Evolutionary conservation across 2,329 filamentous ascomycete genomes (phyloP).

Genomic region (Alternaria sp.): DNA sequence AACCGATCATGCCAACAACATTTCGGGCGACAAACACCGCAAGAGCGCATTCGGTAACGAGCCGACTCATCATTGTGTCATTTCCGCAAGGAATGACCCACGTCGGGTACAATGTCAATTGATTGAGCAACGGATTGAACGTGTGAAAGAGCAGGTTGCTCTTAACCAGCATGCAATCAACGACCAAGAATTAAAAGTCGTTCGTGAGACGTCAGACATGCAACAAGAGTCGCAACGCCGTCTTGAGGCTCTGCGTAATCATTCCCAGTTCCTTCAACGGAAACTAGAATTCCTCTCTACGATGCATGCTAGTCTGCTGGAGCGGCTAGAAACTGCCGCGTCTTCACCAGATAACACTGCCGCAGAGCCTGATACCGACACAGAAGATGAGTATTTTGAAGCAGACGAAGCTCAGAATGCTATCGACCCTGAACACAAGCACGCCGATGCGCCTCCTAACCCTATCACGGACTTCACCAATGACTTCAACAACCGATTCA

Average conservation of each 20-base stretch:
- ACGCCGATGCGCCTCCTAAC: constrained; percentile 64
- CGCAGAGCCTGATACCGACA: constrained; percentile 51
- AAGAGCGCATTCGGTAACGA: constrained; percentile 93
- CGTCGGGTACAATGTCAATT: constrained; percentile 85
- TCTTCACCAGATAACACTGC: constrained; percentile 62
- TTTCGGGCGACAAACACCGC: constrained; percentile 78
- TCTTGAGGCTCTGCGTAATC: constrained; percentile 60
- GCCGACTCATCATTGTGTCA: constrained; percentile 91
- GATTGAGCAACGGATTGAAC: constrained; percentile 79
- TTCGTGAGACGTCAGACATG: constrained; percentile 62
- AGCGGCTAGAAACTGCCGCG: constrained; percentile 65
- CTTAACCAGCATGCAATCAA: constrained; percentile 75
- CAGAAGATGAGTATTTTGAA: constrained; percentile 55
- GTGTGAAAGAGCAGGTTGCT: constrained; percentile 78
- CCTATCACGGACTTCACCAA: constrained; percentile 82
- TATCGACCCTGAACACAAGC: constrained; percentile 53
- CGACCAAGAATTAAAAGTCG: constrained; percentile 72
- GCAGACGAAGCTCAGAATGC: constrained; percentile 61
- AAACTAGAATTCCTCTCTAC: constrained; percentile 65
- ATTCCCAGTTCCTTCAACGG: constrained; percentile 62
- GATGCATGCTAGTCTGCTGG: constrained; percentile 65
- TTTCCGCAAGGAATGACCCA: constrained; percentile 77
- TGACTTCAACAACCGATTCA: constrained; percentile 98
- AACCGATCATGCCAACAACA: constrained; percentile 85
- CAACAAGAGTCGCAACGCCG: constrained; percentile 62